phyloP scores from a whole-genome alignment of 331 rosid species.

The Rosa hybrid region DNA sequence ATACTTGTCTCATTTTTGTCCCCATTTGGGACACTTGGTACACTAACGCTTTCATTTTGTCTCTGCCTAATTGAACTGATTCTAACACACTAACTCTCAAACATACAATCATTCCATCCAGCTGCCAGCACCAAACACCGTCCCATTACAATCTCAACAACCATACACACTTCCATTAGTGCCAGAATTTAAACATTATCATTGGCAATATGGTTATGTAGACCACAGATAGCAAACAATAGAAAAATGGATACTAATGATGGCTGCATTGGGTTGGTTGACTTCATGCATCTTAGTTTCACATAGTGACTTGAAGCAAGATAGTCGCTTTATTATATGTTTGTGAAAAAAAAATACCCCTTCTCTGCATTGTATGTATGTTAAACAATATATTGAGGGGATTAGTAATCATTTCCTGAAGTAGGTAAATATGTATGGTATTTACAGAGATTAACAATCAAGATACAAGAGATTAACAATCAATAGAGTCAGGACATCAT shows the following conservation, averaged over 20 bases:
- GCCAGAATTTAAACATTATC: not conserved
- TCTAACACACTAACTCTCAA: not conserved
- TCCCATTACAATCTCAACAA: not conserved
- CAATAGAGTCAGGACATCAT: too few relatives aligned
- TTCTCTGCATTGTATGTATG: not conserved
- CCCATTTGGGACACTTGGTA: not conserved
- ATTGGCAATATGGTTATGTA: not conserved
- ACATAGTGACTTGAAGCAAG: not conserved
- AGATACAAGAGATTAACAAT: too few relatives aligned
- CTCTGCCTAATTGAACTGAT: not conserved
- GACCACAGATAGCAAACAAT: not conserved
- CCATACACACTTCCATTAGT: not conserved
- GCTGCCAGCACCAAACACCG: not conserved
- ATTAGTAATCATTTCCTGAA: not conserved
- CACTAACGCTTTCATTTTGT: not conserved
- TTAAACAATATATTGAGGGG: not conserved
- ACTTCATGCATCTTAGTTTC: not conserved
- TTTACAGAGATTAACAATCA: too few relatives aligned
- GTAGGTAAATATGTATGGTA: not conserved
- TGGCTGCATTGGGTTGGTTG: not conserved
- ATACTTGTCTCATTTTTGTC: not conserved
- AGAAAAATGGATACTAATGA: too few relatives aligned
- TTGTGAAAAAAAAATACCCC: not conserved
- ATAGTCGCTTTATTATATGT: not conserved
- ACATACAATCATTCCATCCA: not conserved